Evolutionary conservation across 179 eudicot species (phyloP).

Genomic region (Beta lomatogona): DNA sequence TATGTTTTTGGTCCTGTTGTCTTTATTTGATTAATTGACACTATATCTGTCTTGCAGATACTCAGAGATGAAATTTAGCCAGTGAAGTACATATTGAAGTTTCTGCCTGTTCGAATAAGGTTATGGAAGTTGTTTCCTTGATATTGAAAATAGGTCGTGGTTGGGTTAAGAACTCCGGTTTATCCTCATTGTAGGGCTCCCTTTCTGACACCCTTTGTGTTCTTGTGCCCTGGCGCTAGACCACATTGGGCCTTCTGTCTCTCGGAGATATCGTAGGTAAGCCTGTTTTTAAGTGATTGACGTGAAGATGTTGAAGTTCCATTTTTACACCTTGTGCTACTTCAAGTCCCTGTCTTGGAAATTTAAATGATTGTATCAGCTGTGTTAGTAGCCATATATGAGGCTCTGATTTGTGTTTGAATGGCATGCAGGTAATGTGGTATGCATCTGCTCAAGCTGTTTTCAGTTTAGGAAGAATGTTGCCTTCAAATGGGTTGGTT

Average conservation of each 20-base stretch:
- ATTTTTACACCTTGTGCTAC: background rate
- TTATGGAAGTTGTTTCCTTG: constrained; percentile 28
- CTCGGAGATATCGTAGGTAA: constrained; percentile 49
- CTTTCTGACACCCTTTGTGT: constrained; percentile 55
- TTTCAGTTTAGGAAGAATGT: constrained; percentile 31
- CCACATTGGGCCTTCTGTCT: constrained; percentile 53
- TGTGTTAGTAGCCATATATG: background rate
- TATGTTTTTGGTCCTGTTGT: background rate
- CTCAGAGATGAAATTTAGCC: constrained; percentile 94
- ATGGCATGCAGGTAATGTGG: constrained; percentile 31
- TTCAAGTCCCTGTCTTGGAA: background rate
- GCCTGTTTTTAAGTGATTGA: background rate
- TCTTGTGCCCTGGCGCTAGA: constrained; percentile 49
- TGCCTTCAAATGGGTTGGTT: constrained; percentile 25
- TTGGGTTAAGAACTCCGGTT: constrained; percentile 34
- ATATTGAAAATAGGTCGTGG: constrained; percentile 31
- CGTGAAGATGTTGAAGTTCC: background rate
- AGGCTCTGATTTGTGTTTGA: background rate
- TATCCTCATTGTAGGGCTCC: constrained; percentile 45
- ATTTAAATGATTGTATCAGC: background rate
- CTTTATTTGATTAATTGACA: background rate
- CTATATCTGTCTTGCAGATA: constrained; percentile 55
- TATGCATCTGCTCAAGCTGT: constrained; percentile 35
- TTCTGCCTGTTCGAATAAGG: constrained; percentile 43
- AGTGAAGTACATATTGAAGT: constrained; percentile 54